These are phyloP conservation scores for Amanita exitialis DNA, from an alignment of 768 basidiomycete genomes.

Conservation along the genomic window DNA sequence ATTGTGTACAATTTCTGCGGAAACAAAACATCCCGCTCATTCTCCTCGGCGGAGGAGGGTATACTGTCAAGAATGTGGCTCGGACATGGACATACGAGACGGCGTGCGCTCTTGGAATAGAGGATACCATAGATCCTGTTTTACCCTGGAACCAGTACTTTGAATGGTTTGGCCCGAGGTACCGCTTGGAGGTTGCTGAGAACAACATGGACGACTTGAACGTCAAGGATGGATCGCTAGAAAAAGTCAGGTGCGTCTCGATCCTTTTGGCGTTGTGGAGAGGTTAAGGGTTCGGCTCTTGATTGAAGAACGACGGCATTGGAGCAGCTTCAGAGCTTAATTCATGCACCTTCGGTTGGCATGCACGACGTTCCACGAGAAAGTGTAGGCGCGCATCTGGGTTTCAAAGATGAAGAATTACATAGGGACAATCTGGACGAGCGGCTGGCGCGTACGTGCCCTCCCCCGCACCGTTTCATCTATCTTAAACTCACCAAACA, in stretches of 20 bases:
- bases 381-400: constrained; percentile 53
- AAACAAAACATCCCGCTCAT: constrained; percentile 80
- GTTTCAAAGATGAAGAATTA: constrained; percentile 42
- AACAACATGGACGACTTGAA: constrained; percentile 97
- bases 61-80: constrained; percentile 95
- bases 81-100: constrained; percentile 96
- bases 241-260: constrained; percentile 60
- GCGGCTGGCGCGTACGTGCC: constrained; percentile 58
- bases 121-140: constrained; percentile 66
- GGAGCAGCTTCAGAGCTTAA: constrained; percentile 33
- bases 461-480: background rate
- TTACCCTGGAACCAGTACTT: constrained; percentile 86
- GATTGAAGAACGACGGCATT: constrained; percentile 24
- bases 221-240: constrained; percentile 66
- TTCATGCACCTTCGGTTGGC: constrained; percentile 72
- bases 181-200: constrained; percentile 80
- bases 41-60: constrained; percentile 91
- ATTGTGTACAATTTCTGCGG: constrained; percentile 82
- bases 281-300: background rate
- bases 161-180: constrained; percentile 96
- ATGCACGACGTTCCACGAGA: constrained; percentile 78
- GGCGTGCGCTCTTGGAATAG: constrained; percentile 84
- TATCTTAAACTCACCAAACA: background rate
- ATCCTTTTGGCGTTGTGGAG: background rate
- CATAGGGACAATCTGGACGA: constrained; percentile 55